Evolutionary conservation across 2,329 filamentous ascomycete species (phyloP).

Genomic region (Calonectria leucothoes): DNA sequence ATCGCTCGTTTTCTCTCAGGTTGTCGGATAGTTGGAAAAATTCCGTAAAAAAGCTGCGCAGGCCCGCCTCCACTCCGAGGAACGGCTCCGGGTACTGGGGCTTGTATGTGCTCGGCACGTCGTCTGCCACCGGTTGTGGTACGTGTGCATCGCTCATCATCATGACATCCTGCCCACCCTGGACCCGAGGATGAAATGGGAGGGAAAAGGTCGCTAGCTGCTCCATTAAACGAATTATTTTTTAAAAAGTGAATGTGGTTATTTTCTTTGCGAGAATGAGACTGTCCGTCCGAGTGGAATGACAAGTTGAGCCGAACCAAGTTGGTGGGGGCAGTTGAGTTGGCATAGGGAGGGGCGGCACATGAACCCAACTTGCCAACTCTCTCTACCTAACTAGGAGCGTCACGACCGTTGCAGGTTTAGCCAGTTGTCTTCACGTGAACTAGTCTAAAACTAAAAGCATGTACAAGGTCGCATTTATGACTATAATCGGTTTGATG

Average conservation of each 20-base stretch:
- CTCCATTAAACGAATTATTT: neutral
- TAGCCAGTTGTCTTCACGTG: neutral
- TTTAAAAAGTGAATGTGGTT: neutral
- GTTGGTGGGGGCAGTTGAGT: neutral
- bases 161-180: neutral
- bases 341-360: neutral
- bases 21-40: constrained; percentile 60
- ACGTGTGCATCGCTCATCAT: constrained; percentile 1
- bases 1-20: constrained; percentile 53
- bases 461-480: neutral
- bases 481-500: neutral
- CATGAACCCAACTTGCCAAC: neutral
- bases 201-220: neutral
- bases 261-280: neutral
- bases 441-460: neutral
- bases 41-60: constrained; percentile 53
- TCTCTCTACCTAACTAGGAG: neutral
- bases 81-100: constrained; percentile 47
- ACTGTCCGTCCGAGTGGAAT: neutral
- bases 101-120: constrained; percentile 42
- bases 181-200: neutral
- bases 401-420: neutral
- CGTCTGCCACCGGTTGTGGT: constrained; percentile 34
- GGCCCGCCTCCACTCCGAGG: constrained; percentile 44
- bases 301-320: neutral